Base-by-base conservation (phyloP, 1,139 yeast species). In the Geotrichum aggregatum region DNA sequence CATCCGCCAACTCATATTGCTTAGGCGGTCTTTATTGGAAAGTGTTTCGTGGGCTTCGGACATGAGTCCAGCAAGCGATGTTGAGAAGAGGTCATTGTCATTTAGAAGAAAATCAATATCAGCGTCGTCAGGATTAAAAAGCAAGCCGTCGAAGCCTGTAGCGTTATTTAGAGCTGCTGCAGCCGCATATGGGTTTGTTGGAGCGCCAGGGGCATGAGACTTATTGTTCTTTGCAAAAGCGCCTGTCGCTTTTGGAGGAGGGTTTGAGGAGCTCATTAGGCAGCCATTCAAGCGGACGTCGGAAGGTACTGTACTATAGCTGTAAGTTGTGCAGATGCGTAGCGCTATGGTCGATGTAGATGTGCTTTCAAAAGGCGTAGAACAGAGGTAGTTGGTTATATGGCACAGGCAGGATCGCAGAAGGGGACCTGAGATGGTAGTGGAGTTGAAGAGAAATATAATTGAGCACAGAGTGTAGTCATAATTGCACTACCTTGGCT, bases 41-140 rank as follows among this genome's bases (percentile, higher is more conserved):
- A 61, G 54, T 28, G 53, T 54, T 44, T 49, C 44, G 50, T 62
- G 66, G 18, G 66, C 66, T 47, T 62, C 63, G 5, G 60, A 52
- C 49, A 63, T 55, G 49, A 63, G 59, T 22, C 42, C 42, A 7
- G 44, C 13, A 1, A 49, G 34, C 3, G 28, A 21, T 5, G 36
- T 16, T 21, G 40, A 33, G 14, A n/a, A 26, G 7, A 34, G 35
- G 21, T 34, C 16, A n/a, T 21, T 31, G n/a, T 36, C 45, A 18
- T 19, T 28, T 19, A 8, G 28, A 18, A 19, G 39, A 30, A 33
- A 30, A 6, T 10, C 11, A 14, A 28, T 16, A 21, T 45, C 44
- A 18, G 49, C 19, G 43, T 30, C 49, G 31, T 39, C 22, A 13
- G 38, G 19, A 16, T 33, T 35, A 16, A 11, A 19, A 24, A 33